These are phyloP conservation scores for Pichiaceae sp. DNA, from an alignment of 1,139 yeast genomes.

Conservation along the genomic window DNA sequence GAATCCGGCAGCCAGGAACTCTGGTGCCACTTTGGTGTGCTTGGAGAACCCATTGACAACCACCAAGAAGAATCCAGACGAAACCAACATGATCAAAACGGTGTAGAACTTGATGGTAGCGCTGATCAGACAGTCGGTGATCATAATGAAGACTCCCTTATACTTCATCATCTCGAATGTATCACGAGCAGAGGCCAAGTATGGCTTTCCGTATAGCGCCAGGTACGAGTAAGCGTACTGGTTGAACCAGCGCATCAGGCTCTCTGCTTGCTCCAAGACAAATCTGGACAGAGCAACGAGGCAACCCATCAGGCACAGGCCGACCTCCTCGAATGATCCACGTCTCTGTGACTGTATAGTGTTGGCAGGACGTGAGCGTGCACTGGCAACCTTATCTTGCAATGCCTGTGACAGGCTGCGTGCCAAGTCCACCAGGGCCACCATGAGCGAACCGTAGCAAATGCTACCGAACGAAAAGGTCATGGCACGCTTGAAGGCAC, in stretches of 20 bases:
- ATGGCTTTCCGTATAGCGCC: slow-evolving; percentile 79
- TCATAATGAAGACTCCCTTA: slow-evolving; percentile 80
- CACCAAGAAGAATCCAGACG: slow-evolving; percentile 10
- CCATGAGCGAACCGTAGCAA: slow-evolving; percentile 81
- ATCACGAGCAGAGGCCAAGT: slow-evolving; percentile 68
- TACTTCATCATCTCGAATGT: slow-evolving; percentile 71
- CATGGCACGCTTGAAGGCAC: slow-evolving; percentile 75
- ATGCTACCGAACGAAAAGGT: slow-evolving; percentile 89
- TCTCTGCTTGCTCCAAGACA: slow-evolving; percentile 57
- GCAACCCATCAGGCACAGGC: slow-evolving; percentile 13
- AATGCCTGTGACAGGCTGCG: slow-evolving; percentile 13
- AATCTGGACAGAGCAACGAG: slow-evolving; percentile 52
- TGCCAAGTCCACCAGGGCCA: slow-evolving; percentile 52
- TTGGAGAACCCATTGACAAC: slow-evolving; percentile 34
- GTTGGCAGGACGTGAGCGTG: slow-evolving; percentile 4
- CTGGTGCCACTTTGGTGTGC: slow-evolving; percentile 58
- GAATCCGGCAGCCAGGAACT: slow-evolving; percentile 66
- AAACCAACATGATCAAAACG: slow-evolving; percentile 58
- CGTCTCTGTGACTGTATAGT: background rate
- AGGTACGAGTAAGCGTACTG: slow-evolving; percentile 85
- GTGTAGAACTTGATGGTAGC: slow-evolving; percentile 74
- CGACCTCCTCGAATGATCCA: slow-evolving; percentile 2
- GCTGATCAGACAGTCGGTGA: slow-evolving; percentile 76
- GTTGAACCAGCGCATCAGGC: slow-evolving; percentile 81
- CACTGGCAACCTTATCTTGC: slow-evolving; percentile 13